Conservation (phyloP, 1,284 basidiomycete genomes). For the Ceratobasidium theobromae region DNA sequence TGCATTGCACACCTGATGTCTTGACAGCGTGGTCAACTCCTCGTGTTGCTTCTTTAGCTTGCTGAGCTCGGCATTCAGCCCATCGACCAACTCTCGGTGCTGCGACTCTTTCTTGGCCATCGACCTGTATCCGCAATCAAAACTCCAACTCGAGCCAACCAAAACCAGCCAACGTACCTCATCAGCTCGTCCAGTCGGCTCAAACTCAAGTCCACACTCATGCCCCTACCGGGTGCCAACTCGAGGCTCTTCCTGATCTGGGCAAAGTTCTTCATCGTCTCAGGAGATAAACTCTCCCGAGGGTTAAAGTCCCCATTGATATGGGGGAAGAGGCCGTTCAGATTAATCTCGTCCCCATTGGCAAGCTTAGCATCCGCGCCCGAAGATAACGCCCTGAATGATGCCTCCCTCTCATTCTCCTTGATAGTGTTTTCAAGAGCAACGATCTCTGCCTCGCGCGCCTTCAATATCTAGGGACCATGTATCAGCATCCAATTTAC, state of each 20-base stretch:
- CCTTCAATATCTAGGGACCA: slow-evolving; percentile 60
- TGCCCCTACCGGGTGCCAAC: slow-evolving; percentile 43
- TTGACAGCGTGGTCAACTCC: slow-evolving; percentile 71
- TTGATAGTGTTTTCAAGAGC: slow-evolving; percentile 69
- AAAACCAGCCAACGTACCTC: slow-evolving; percentile 57
- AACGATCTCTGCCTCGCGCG: slow-evolving; percentile 83
- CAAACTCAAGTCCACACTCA: slow-evolving; percentile 66
- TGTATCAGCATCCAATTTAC: background rate
- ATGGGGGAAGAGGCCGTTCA: slow-evolving; percentile 20
- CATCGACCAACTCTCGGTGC: slow-evolving; percentile 74
- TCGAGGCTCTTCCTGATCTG: slow-evolving; percentile 63
- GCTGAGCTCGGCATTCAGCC: slow-evolving; percentile 65
- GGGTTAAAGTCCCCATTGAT: slow-evolving; percentile 41
- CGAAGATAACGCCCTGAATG: slow-evolving; percentile 29
- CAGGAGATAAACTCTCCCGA: slow-evolving; percentile 55
- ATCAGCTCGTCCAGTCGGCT: slow-evolving; percentile 82
- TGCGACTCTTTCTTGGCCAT: slow-evolving; percentile 93
- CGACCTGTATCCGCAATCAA: slow-evolving; percentile 55
- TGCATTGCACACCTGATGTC: slow-evolving; percentile 64
- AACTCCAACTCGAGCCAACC: background rate
- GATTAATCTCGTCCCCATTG: background rate
- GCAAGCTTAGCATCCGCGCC: slow-evolving; percentile 37
- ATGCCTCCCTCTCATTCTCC: slow-evolving; percentile 41
- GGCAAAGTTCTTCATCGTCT: slow-evolving; percentile 68
- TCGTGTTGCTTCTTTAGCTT: slow-evolving; percentile 75